These are phyloP conservation scores for Lachancea sp. DNA, from an alignment of 805 yeast genomes.

Conservation along the genomic window DNA sequence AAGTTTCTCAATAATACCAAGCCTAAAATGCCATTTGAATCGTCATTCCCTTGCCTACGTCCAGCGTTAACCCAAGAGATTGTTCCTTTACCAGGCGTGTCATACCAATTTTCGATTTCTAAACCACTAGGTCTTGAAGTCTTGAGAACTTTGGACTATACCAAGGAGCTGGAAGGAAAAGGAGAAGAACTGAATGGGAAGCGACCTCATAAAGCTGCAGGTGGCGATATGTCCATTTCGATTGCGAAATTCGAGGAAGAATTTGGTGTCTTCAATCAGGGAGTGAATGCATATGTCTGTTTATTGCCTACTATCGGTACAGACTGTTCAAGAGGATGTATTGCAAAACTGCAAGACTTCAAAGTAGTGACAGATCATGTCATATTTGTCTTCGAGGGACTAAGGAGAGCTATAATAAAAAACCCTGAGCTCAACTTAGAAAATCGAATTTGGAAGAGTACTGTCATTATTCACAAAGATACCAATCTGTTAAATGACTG, in stretches of 20 bases:
- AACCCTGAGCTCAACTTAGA: slow-evolving; percentile 16
- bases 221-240: not conserved
- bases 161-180: slow-evolving; percentile 14
- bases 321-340: slow-evolving; percentile 15
- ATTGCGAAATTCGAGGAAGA: slow-evolving; percentile 4
- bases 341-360: slow-evolving; percentile 15
- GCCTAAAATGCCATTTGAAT: not conserved
- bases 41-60: slow-evolving; percentile 9
- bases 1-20: not conserved
- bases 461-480: slow-evolving; percentile 24
- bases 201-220: too few relatives aligned
- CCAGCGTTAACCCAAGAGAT: slow-evolving; percentile 22
- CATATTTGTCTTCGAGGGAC: slow-evolving; percentile 17
- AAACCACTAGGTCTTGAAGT: slow-evolving; percentile 43
- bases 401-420: slow-evolving; percentile 15
- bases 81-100: slow-evolving; percentile 56
- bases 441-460: slow-evolving; percentile 15
- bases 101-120: slow-evolving; percentile 51
- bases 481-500: slow-evolving; percentile 16
- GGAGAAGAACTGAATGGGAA: too few relatives aligned
- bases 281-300: slow-evolving; percentile 32
- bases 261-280: slow-evolving; percentile 18
- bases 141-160: slow-evolving; percentile 36
- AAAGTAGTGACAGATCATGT: slow-evolving; percentile 9
- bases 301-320: slow-evolving; percentile 17